Evolutionary conservation across 2,329 filamentous ascomycete species (phyloP).

Genomic region (Metarhizium anisopliae): DNA sequence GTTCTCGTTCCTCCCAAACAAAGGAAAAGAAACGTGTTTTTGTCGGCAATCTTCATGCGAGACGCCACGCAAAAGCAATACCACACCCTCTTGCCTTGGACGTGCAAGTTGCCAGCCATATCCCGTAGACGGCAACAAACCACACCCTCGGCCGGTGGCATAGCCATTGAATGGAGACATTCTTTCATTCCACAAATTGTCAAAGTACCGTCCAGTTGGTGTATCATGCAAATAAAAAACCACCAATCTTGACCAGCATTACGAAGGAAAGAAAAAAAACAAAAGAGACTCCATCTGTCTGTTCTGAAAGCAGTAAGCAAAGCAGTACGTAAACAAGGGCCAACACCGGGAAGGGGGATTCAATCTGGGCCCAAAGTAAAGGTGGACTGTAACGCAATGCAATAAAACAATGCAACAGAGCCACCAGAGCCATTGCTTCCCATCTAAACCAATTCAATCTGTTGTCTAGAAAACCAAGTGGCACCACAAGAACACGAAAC

Average conservation of each 20-base stretch:
- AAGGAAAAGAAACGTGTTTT: conserved; percentile 8
- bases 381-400: neutral
- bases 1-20: conserved; percentile 11
- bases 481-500: neutral
- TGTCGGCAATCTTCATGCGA: neutral
- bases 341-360: neutral
- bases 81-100: too few relatives aligned
- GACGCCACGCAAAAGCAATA: neutral
- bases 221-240: neutral
- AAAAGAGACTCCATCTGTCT: neutral
- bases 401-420: neutral
- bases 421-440: neutral
- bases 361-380: conserved; percentile 2
- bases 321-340: neutral
- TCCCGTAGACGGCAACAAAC: neutral
- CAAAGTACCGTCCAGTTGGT: neutral
- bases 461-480: neutral
- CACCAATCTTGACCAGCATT: neutral
- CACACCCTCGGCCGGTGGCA: neutral
- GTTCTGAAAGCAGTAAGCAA: neutral
- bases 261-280: neutral
- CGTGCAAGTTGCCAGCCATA: neutral
- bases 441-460: neutral
- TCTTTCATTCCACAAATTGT: neutral
- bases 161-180: neutral